Conservation (phyloP, 306 rosid genomes). For the Acacia confusa region DNA sequence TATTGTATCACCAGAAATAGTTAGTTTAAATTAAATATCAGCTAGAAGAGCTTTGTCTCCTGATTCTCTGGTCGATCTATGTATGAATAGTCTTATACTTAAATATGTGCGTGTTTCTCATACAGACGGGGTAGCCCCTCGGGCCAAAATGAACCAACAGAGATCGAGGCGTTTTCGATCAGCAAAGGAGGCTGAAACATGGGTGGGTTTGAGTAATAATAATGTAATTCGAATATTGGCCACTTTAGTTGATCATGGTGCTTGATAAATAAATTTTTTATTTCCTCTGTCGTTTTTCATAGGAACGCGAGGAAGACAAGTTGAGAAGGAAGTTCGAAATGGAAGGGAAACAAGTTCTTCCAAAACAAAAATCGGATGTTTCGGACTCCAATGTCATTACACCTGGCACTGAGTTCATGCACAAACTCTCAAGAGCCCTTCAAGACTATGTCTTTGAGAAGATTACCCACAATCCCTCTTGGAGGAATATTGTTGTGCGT, state of each 20-base stretch:
- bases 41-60: not conserved
- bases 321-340: constrained; percentile 38
- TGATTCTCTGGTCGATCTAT: not conserved
- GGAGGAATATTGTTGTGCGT: constrained; percentile 49
- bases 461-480: constrained; percentile 29
- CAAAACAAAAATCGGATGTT: constrained; percentile 39
- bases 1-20: not conserved
- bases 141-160: constrained; percentile 71
- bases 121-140: constrained; percentile 70
- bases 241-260: not conserved
- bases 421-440: constrained; percentile 49
- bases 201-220: constrained; percentile 9
- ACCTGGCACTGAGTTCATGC: constrained; percentile 68
- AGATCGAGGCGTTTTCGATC: constrained; percentile 44
- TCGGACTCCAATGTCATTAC: constrained; percentile 53
- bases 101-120: not conserved
- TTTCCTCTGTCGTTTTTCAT: not conserved
- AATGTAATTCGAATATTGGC: not conserved
- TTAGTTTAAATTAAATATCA: not conserved
- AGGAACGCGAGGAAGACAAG: constrained; percentile 53
- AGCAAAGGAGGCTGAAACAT: constrained; percentile 34
- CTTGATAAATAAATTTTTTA: not conserved
- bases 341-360: constrained; percentile 53
- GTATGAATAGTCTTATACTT: not conserved
- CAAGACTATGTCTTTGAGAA: constrained; percentile 26